Percentiles rank a stretch among this genome's conserved stretches.
These are phyloP conservation scores for Tagetes erecta DNA, from an alignment of 129 eudicot species.

Conservation along the genomic window DNA sequence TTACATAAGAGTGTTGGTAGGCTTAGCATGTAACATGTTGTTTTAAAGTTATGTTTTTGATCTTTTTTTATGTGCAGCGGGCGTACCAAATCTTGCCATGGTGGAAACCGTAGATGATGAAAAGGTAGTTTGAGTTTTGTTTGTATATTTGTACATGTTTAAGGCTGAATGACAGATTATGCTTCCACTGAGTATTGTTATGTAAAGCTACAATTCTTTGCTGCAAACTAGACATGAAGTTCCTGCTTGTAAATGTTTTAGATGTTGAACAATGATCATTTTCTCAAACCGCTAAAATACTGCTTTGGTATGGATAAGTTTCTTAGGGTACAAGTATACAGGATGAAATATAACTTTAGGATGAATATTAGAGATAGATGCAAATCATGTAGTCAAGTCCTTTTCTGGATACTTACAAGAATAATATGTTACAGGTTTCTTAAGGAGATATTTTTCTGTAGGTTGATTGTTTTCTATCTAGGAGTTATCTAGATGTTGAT, in stretches of 20 bases:
- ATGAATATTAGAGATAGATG: too few relatives aligned
- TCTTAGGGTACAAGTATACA: not conserved
- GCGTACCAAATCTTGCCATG: slow-evolving; percentile 85
- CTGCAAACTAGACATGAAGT: slow-evolving; percentile 19
- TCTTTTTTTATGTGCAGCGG: slow-evolving; percentile 52
- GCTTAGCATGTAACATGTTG: not conserved
- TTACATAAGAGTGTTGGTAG: not conserved
- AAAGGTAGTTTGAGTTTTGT: slow-evolving; percentile 57
- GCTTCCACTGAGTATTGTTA: not conserved
- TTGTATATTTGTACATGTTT: not conserved
- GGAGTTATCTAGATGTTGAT: not conserved
- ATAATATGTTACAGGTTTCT: not conserved
- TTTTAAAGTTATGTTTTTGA: slow-evolving; percentile 8
- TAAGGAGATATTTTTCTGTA: not conserved
- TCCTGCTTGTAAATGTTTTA: not conserved
- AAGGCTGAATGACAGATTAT: not conserved
- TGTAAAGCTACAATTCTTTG: not conserved
- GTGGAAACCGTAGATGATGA: slow-evolving; percentile 82
- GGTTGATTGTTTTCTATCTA: not conserved
- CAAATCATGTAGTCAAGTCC: not conserved
- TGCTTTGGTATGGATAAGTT: not conserved
- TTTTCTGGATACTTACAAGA: not conserved
- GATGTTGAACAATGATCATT: not conserved
- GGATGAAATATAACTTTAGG: not conserved
- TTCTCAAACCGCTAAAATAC: not conserved